These are phyloP conservation scores for Candida xiaguanensis DNA, from an alignment of 805 yeast species.

Conservation along the genomic window DNA sequence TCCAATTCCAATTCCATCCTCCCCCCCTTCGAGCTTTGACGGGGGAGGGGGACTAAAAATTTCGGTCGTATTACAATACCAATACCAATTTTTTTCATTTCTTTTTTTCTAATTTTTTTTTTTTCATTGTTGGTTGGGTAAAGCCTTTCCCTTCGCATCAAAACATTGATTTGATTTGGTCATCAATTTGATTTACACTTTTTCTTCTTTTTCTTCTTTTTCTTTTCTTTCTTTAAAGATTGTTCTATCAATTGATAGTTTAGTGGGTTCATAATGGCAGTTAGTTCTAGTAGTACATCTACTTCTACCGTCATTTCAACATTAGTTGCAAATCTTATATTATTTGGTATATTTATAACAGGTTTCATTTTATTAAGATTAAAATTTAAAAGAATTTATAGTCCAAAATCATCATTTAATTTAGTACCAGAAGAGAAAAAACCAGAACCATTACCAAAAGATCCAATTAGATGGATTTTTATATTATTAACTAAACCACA, in stretches of 20 bases:
- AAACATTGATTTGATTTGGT: not conserved
- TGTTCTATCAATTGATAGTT: no score
- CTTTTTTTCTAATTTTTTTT: no score
- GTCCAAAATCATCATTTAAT: conserved; percentile 71
- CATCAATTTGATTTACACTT: not conserved
- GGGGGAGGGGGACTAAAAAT: no score
- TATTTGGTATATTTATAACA: conserved; percentile 59
- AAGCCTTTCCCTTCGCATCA: not conserved
- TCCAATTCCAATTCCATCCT: no score
- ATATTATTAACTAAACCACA: conserved; percentile 66
- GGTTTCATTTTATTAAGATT: conserved; percentile 66
- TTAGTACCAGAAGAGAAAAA: conserved; percentile 55
- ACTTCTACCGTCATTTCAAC: conserved; percentile 75
- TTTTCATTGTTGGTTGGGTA: not conserved
- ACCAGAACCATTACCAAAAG: conserved; percentile 72
- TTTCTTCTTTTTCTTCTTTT: conserved; percentile 1
- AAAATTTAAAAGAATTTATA: conserved; percentile 68
- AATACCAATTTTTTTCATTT: no score
- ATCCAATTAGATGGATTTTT: conserved; percentile 66
- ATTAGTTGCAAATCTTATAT: conserved; percentile 59
- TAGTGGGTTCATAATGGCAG: conserved; percentile 8
- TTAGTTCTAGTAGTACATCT: conserved; percentile 31
- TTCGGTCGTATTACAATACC: no score
- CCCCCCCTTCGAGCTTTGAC: no score
- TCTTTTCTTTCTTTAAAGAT: conserved; percentile 1